These are phyloP conservation scores for Puya raimondii DNA, from an alignment of 176 grass and related monocot genomes.

Conservation along the genomic window DNA sequence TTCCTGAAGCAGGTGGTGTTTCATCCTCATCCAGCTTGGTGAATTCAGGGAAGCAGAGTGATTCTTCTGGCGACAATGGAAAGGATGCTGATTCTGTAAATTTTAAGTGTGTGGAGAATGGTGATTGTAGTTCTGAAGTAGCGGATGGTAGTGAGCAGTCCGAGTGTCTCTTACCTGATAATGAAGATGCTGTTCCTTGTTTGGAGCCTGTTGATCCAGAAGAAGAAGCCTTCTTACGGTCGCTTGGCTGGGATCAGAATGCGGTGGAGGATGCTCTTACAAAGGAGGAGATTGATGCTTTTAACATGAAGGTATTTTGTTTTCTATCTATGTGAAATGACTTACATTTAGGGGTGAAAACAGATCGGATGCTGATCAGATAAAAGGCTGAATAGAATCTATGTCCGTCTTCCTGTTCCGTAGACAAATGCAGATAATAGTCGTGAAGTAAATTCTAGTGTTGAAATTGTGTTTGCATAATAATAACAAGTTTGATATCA, in stretches of 20 bases:
- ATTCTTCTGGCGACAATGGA: background rate
- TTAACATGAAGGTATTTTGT: constrained; percentile 28
- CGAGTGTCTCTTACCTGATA: background rate
- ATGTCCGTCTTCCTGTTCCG: no score
- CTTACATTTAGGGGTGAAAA: background rate
- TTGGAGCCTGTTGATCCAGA: constrained; percentile 28
- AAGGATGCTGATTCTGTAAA: background rate
- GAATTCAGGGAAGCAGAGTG: constrained; percentile 4
- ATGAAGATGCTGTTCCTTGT: constrained; percentile 13
- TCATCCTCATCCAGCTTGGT: background rate
- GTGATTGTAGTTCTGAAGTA: background rate
- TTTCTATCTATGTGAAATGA: background rate
- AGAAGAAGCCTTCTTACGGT: constrained; percentile 32
- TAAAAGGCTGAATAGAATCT: no score
- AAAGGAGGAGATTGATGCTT: constrained; percentile 40
- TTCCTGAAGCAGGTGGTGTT: background rate
- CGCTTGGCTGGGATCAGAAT: constrained; percentile 45
- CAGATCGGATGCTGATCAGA: no score
- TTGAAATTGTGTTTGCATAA: no score
- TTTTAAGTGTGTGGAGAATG: constrained; percentile 1
- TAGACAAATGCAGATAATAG: no score
- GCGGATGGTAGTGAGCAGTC: background rate
- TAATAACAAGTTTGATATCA: no score
- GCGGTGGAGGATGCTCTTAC: constrained; percentile 32
- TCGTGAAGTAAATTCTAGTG: no score